A percentile compares a stretch with the other conserved stretches of the same genome.
Evolutionary conservation across 768 basidiomycete species (phyloP).

Genomic region (Auriscalpium orientale): DNA sequence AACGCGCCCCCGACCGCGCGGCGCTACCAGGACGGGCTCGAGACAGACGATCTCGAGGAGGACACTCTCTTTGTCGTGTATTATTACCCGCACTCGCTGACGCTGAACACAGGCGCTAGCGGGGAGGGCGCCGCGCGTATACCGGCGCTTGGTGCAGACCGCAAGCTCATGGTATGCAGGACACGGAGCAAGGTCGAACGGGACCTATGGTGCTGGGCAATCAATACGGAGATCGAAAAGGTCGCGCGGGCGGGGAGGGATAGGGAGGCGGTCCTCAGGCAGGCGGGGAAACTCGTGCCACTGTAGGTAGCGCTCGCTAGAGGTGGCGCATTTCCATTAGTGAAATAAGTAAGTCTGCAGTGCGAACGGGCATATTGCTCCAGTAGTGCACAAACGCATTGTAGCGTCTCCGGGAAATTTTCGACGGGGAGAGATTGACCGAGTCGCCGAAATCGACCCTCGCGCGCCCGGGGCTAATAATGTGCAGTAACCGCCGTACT

Average conservation of each 20-base stretch:
- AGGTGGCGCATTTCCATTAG: no score
- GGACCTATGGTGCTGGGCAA: slow-evolving; percentile 92
- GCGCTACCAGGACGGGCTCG: slow-evolving; percentile 85
- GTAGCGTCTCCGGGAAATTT: no score
- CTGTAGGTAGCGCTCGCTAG: background rate
- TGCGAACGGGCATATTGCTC: no score
- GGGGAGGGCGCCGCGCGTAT: slow-evolving; percentile 22
- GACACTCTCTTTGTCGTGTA: slow-evolving; percentile 83
- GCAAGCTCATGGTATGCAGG: slow-evolving; percentile 58
- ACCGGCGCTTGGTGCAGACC: slow-evolving; percentile 48
- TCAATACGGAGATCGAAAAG: slow-evolving; percentile 87
- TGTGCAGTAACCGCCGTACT: no score
- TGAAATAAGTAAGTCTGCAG: no score
- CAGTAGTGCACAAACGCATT: no score
- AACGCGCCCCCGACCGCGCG: slow-evolving; percentile 48
- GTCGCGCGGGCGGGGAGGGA: slow-evolving; percentile 52
- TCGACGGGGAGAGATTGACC: no score
- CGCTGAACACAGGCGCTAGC: slow-evolving; percentile 3
- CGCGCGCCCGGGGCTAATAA: no score
- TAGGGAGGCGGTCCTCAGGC: slow-evolving; percentile 60
- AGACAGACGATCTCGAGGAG: slow-evolving; percentile 80
- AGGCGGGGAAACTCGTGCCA: slow-evolving; percentile 45
- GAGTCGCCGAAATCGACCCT: no score
- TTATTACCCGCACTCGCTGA: slow-evolving; percentile 38
- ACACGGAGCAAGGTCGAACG: slow-evolving; percentile 82